Evolutionary conservation across 306 rosid genomes (phyloP).

Genomic region (Ormosia semicastrata): DNA sequence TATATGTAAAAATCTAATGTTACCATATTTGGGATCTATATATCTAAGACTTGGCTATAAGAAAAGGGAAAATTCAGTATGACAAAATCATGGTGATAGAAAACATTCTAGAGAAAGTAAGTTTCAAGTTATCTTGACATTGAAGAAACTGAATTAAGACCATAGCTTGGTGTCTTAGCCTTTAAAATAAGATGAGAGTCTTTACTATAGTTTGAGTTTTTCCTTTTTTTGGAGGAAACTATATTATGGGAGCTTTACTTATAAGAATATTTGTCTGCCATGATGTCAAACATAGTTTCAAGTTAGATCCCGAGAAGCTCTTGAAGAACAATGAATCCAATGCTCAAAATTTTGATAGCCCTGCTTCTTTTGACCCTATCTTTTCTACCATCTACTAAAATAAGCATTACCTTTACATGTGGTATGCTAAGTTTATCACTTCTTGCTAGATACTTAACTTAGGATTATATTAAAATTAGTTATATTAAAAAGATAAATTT

Average conservation of each 20-base stretch:
- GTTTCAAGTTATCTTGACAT: conserved; percentile 17
- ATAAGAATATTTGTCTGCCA: not conserved
- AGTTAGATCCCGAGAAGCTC: conserved; percentile 12
- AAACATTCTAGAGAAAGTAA: conserved; percentile 9
- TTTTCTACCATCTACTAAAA: conserved; percentile 30
- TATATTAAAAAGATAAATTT: not conserved
- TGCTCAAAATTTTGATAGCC: conserved; percentile 18
- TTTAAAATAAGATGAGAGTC: too few relatives aligned
- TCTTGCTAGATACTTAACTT: not conserved
- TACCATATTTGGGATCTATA: conserved; percentile 22
- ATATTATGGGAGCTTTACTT: not conserved
- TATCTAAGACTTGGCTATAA: not conserved
- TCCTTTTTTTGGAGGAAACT: not conserved
- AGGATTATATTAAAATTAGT: not conserved
- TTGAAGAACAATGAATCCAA: conserved; percentile 19
- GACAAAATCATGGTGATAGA: conserved; percentile 2
- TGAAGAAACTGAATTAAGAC: conserved; percentile 27
- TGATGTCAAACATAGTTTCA: not conserved
- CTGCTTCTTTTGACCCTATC: conserved; percentile 23
- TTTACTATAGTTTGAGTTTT: not conserved
- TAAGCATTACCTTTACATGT: not conserved
- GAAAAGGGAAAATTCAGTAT: conserved; percentile 3
- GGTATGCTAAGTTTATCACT: not conserved
- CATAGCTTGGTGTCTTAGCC: not conserved
- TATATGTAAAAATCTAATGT: too few relatives aligned